These are phyloP conservation scores for Agrocybe praecox DNA, from an alignment of 768 basidiomycete species.

Conservation along the genomic window DNA sequence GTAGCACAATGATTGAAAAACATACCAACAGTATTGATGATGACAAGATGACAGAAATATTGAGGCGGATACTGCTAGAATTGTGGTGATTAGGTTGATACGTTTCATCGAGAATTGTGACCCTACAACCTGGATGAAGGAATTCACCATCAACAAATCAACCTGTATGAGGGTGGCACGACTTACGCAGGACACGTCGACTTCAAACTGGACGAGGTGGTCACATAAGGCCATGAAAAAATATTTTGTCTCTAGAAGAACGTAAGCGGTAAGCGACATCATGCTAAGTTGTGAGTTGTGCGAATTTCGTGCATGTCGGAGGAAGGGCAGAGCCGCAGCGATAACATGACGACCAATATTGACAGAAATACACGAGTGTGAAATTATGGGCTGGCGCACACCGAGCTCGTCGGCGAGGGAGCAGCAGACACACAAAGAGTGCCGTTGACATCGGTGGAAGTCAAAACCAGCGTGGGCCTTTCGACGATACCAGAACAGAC, in stretches of 20 bases:
- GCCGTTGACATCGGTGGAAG: conserved; percentile 10
- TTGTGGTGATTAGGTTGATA: background rate
- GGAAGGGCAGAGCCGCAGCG: conserved; percentile 2
- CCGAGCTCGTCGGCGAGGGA: conserved; percentile 4
- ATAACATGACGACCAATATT: conserved; percentile 10
- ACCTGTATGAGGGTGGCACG: background rate
- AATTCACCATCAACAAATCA: background rate
- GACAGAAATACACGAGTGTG: conserved; percentile 12
- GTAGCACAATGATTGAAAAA: background rate
- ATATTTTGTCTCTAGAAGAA: background rate
- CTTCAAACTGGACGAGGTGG: no score
- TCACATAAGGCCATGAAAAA: background rate
- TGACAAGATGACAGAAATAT: background rate
- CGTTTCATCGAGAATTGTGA: background rate
- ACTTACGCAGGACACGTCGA: background rate
- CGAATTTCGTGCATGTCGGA: conserved; percentile 17
- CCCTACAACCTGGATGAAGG: background rate
- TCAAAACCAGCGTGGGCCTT: background rate
- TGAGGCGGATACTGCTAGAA: background rate
- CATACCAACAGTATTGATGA: background rate
- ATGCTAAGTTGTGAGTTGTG: background rate
- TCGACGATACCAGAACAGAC: background rate
- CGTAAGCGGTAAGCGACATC: background rate
- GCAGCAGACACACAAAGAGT: background rate
- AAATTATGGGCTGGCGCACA: conserved; percentile 1